phyloP scores from a whole-genome alignment of 139 green algal genomes.

The Picochlorum sp. region DNA sequence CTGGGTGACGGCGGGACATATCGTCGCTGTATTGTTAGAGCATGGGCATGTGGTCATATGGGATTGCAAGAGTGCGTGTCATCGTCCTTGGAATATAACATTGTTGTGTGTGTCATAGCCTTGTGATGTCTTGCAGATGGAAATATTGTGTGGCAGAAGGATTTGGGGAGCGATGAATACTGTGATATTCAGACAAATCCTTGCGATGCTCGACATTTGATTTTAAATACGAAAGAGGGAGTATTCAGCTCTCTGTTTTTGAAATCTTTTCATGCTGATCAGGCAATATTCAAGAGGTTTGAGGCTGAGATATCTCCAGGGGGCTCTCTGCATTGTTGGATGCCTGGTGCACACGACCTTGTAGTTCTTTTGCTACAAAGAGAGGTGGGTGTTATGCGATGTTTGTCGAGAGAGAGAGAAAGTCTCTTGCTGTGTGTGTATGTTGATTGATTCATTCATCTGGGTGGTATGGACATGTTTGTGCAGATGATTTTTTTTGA shows the following conservation, averaged over 20 bases:
- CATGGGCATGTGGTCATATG: conserved; percentile 61
- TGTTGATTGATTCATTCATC: too few species aligned
- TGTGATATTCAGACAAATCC: conserved; percentile 44
- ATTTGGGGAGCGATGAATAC: conserved; percentile 38
- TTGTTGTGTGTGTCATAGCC: too few species aligned
- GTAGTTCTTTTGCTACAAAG: conserved; percentile 62
- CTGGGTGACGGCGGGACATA: conserved; percentile 46
- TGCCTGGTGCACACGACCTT: conserved; percentile 43
- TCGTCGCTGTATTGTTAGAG: conserved; percentile 61
- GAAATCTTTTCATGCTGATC: background rate
- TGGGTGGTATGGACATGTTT: conserved; percentile 29
- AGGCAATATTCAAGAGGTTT: conserved; percentile 41
- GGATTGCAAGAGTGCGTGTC: conserved; percentile 38
- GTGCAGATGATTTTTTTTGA: conserved; percentile 71
- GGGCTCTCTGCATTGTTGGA: conserved; percentile 39
- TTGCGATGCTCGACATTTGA: conserved; percentile 47
- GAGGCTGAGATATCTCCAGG: conserved; percentile 38
- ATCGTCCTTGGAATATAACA: too few species aligned
- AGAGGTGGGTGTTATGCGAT: conserved; percentile 43
- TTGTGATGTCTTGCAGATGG: conserved; percentile 11
- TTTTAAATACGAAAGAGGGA: conserved; percentile 42
- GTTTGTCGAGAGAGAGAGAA: conserved; percentile 29
- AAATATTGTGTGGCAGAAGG: conserved; percentile 35
- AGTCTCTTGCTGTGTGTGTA: too few species aligned
- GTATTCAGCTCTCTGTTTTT: conserved; percentile 40